Evolutionary conservation across 164 flowering plant species (phyloP).

Genomic region (Kalanchoe fedtschenkoi): DNA sequence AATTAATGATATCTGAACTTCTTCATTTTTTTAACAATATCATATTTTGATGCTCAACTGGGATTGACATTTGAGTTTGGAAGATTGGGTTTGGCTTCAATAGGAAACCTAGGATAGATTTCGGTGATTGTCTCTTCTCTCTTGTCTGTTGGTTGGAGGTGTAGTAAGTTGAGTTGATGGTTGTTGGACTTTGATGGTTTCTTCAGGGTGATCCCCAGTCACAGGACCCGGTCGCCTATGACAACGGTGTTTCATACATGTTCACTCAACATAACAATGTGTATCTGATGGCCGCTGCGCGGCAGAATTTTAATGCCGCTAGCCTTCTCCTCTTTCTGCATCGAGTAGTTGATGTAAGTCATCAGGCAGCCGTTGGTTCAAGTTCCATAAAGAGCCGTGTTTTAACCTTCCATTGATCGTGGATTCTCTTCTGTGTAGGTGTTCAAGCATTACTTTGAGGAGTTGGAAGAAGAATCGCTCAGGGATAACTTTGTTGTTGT

Average conservation of each 20-base stretch:
- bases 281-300: slow-evolving; percentile 74
- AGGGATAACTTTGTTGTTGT: slow-evolving; percentile 97
- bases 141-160: background rate
- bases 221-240: slow-evolving; percentile 85
- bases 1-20: too few relatives aligned
- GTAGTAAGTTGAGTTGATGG: background rate
- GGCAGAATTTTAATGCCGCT: slow-evolving; percentile 99
- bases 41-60: too few relatives aligned
- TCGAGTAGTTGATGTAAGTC: slow-evolving; percentile 85
- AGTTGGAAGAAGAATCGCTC: slow-evolving; percentile 92
- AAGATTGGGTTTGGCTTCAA: too few relatives aligned
- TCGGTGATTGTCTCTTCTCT: too few relatives aligned
- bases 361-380: slow-evolving; percentile 1
- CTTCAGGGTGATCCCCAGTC: slow-evolving; percentile 82
- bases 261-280: slow-evolving; percentile 89
- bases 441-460: slow-evolving; percentile 91
- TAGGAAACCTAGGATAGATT: too few relatives aligned
- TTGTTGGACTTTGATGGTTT: background rate
- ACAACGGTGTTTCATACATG: slow-evolving; percentile 85
- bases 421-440: slow-evolving; percentile 29
- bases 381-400: background rate
- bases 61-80: too few relatives aligned
- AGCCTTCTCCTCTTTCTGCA: slow-evolving; percentile 85
- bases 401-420: too few relatives aligned
- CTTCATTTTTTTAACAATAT: too few relatives aligned